phyloP scores from a whole-genome alignment of 805 yeast genomes.

The Hanseniaspora pseudoguilliermondii region DNA sequence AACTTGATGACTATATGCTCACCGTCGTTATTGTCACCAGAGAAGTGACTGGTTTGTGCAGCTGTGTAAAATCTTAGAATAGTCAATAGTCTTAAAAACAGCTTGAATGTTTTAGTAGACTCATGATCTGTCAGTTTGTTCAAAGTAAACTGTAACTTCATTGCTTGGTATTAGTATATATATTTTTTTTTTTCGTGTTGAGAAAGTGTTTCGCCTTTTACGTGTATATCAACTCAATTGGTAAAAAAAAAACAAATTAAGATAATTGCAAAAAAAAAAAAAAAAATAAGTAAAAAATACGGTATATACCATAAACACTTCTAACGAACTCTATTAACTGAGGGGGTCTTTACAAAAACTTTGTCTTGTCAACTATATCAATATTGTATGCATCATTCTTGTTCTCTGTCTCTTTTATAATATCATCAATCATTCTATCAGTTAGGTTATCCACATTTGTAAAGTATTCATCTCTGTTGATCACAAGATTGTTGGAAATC shows the following conservation, averaged over 20 bases:
- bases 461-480: neutral
- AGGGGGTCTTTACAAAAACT: neutral
- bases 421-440: slow-evolving; percentile 1
- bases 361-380: neutral
- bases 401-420: neutral
- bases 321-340: neutral
- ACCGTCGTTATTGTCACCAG: slow-evolving; percentile 1
- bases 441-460: neutral
- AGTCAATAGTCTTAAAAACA: neutral
- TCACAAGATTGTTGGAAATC: neutral
- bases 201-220: neutral
- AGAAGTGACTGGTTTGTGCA: neutral
- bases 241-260: too few relatives aligned
- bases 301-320: too few relatives aligned
- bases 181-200: neutral
- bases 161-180: neutral
- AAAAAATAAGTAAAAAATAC: too few relatives aligned
- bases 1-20: slow-evolving; percentile 9
- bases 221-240: neutral
- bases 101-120: slow-evolving; percentile 1
- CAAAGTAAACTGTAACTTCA: slow-evolving; percentile 10
- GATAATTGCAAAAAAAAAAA: too few relatives aligned
- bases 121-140: slow-evolving; percentile 4
- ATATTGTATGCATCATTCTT: neutral
- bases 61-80: slow-evolving; percentile 9